These are phyloP conservation scores for Leccinum obscurum DNA, from an alignment of 768 basidiomycete species.

Conservation along the genomic window DNA sequence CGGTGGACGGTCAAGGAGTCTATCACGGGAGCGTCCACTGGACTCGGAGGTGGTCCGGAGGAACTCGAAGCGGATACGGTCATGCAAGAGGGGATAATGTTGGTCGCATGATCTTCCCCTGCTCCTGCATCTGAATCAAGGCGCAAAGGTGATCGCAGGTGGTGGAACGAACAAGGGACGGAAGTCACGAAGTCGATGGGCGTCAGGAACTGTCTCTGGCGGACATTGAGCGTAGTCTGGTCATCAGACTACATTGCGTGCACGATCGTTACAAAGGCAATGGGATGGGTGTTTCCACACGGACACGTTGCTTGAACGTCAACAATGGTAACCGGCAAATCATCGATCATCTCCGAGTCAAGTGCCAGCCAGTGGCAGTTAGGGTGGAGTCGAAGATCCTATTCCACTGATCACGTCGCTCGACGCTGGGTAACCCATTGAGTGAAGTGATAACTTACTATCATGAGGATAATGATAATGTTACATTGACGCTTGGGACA, in stretches of 20 bases:
- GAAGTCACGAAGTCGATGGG: background rate
- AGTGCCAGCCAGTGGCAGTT: background rate
- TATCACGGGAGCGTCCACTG: constrained; percentile 23
- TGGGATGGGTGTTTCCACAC: constrained; percentile 26
- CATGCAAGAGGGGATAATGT: constrained; percentile 14
- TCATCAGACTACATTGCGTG: constrained; percentile 8
- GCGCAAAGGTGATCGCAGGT: background rate
- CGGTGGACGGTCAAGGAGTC: constrained; percentile 22
- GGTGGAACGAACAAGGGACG: background rate
- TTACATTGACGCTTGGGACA: too few relatives aligned
- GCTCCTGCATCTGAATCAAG: background rate
- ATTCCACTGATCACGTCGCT: background rate
- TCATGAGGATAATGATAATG: background rate
- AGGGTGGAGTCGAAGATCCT: background rate
- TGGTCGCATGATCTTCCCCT: background rate
- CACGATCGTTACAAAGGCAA: constrained; percentile 15
- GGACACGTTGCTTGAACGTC: background rate
- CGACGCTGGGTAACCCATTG: background rate
- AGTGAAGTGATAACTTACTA: background rate
- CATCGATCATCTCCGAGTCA: background rate
- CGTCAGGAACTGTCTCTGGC: constrained; percentile 7
- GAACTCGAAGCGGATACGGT: constrained; percentile 20
- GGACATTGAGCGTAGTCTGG: background rate
- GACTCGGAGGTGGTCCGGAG: constrained; percentile 18
- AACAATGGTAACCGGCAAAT: background rate